Base-by-base conservation (phyloP, 352 stramenopile genomes). In the Hyaloperonospora arabidopsidis region DNA sequence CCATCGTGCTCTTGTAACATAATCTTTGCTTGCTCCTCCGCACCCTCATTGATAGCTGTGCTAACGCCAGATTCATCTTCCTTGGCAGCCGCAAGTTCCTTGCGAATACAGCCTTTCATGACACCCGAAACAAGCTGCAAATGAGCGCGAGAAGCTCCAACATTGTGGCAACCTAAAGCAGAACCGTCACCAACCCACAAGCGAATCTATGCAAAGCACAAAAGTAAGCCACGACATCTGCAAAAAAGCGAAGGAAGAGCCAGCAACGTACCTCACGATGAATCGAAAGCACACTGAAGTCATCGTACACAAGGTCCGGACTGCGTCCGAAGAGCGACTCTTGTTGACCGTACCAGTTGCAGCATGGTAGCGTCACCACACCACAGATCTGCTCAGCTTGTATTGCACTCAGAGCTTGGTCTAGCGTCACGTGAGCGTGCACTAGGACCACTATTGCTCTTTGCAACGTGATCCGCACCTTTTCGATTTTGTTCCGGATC, bases 401-500 rank as follows among this genome's bases (percentile, higher is more conserved):
- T 17, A 92, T 68, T 2, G 79, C 75, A 34, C 68, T 69, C 45
- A 92, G 47, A 1, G 79, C 79, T 56, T 92, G 82, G 13, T 78
- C 70, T 19, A 92, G 54, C 44, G 82, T 87, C 60, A 92, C 77
- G 46, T 92, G 82, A 0, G 82, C 79, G 40, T 89, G 82, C n/a
- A 92, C 77, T 0, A 92, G 63, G 35, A 89, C 76, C 29, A 89
- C 54, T 40, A 92, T 75, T 1, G 70, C 82, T 15, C 74, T 60
- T 0, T 66, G 63, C 39, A 92, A 47, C 1, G 59, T 54, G 54
- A 89, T 87, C 23, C 76, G 76, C 15, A 92, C 77, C 25, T 89
- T 85, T 44, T 92, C 79, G 41, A 92, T 89, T 56, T 92, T 92
- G 61, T 89, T 87, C 59, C 77, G 68, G 34, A 92, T 70, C 45